Evolutionary conservation across 768 basidiomycete species (phyloP), one percentile per base, ranked within the genome.

Genomic region (Neoboletus magnificus): DNA sequence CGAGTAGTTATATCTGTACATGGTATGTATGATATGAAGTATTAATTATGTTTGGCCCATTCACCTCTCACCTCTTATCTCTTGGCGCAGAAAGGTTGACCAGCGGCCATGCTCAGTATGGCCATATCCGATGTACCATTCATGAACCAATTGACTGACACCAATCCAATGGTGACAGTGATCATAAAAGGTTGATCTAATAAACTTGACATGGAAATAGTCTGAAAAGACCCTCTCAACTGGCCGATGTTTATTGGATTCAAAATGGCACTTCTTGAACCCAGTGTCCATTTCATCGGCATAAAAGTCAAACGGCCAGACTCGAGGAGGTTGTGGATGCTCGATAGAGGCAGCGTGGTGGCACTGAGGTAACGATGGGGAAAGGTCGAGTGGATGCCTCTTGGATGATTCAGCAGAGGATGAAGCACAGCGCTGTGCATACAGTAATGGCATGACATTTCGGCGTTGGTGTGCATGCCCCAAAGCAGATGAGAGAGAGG

Each of bases 91-190:
- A 27, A 48, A 54, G 0, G 16, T 25, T 2, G 22, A 40, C 46
- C 53, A 54, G 8, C n/a, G 13, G 1, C 53, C 46, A n/a, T 3
- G 8, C 6, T 41, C 32, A 2, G 46, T 41, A 2, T n/a, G 32
- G 0, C 53, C 39, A 8, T 48, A 54, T 2, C 32, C 25, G 35
- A 48, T 35, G n/a, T 54, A 54, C 1, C 5, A 1, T 4, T 41
- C 11, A 0, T 15, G 9, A 1, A 42, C 9, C 0, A 5, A 22
- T 1, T 1, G 0, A 3, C 39, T 32, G 0, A 54, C 13, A 2
- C 8, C 15, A 16, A 9, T 50, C 57, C 53, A 55, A 8, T 55
- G 43, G 23, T 7, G 15, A 12, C 11, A 4, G 11, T 41, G 40
- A 41, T 41, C 20, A 9, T 41, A 41, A 22, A 41, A 41, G 1